A percentile compares a stretch with the other conserved stretches of the same genome.
Evolutionary conservation across 148 eudicot genomes (phyloP).

Genomic region (Vaccinium macrocarpon): DNA sequence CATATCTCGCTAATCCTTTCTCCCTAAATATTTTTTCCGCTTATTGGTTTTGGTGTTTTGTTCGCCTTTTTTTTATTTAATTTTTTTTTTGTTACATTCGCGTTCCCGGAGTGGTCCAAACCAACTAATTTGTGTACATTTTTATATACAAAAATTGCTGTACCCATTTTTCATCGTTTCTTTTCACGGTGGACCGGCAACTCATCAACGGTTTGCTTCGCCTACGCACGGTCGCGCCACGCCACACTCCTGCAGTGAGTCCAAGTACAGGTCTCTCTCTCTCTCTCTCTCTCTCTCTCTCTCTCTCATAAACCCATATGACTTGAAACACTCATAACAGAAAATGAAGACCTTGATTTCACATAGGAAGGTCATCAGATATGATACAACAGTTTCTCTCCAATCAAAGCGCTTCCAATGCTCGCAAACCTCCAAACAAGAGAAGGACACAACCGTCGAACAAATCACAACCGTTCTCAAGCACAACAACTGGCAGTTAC

Average conservation of each 20-base stretch:
- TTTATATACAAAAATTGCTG: no score
- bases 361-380: background rate
- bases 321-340: background rate
- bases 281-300: background rate
- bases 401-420: constrained; percentile 10
- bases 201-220: background rate
- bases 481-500: constrained; percentile 49
- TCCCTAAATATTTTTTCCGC: no score
- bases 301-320: background rate
- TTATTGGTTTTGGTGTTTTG: no score
- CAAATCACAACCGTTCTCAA: constrained; percentile 47
- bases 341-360: constrained; percentile 1
- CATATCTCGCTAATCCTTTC: no score
- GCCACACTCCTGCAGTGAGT: no score
- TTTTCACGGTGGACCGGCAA: background rate
- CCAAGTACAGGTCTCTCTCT: background rate
- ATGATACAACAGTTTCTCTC: background rate
- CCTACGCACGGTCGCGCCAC: background rate
- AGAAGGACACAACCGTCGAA: constrained; percentile 24
- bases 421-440: constrained; percentile 16
- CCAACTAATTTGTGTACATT: background rate
- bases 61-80: no score
- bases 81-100: no score
- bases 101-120: no score
- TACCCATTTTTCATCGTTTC: background rate